Percentiles rank a stretch among this genome's conserved stretches.
Conservation (phyloP, 495 filamentous ascomycete species). For the Monascus purpureus region DNA sequence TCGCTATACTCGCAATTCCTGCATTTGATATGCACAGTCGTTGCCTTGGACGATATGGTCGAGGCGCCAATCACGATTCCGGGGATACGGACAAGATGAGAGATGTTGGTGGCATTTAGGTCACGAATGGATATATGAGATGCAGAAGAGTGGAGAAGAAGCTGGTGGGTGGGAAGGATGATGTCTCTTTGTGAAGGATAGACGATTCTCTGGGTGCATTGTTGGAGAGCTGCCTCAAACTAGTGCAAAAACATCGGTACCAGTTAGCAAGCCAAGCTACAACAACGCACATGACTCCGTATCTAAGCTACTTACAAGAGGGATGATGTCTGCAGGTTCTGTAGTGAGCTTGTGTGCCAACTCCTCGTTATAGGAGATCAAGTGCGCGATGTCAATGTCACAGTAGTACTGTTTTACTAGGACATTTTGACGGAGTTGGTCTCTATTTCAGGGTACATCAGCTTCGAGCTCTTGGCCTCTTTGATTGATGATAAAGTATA, state of each 20-base stretch:
- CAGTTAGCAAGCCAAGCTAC: neutral
- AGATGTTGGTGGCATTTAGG: constrained; percentile 84
- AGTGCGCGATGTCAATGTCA: constrained; percentile 90
- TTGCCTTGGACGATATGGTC: constrained; percentile 91
- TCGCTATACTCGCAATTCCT: constrained; percentile 68
- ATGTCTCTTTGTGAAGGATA: constrained; percentile 59
- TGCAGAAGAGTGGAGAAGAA: constrained; percentile 86
- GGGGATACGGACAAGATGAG: constrained; percentile 86
- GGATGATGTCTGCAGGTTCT: constrained; percentile 86
- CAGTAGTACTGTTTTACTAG: constrained; percentile 91
- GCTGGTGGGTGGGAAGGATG: constrained; percentile 72
- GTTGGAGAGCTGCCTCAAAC: constrained; percentile 84
- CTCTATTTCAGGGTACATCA: constrained; percentile 36
- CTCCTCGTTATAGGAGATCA: constrained; percentile 95
- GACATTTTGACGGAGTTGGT: constrained; percentile 92
- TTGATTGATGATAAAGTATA: neutral
- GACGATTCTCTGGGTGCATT: constrained; percentile 85
- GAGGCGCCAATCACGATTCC: constrained; percentile 97
- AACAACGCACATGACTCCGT: neutral
- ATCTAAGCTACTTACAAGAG: constrained; percentile 45
- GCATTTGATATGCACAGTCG: constrained; percentile 74
- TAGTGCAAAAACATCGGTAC: constrained; percentile 28
- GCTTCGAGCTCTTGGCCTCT: neutral
- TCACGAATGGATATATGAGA: constrained; percentile 88
- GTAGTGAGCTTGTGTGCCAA: constrained; percentile 81